Base-by-base conservation (phyloP, 495 filamentous ascomycete genomes). In the Neurospora tetraspora region DNA sequence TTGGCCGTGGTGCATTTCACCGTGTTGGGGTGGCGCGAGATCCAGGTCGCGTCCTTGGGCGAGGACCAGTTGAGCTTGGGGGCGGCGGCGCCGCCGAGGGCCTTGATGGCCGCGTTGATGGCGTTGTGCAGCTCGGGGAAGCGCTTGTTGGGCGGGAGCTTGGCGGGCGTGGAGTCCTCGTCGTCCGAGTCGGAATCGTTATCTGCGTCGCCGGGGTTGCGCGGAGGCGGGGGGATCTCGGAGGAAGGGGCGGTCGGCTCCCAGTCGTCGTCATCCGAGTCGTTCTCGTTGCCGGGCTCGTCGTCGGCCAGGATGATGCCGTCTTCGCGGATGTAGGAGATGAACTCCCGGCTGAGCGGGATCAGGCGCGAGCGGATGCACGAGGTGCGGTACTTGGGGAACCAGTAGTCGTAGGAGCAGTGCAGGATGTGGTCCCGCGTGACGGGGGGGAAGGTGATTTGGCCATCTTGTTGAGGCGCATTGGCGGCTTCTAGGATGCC, bases 61-160 rank as follows among this genome's bases (percentile, higher is more conserved):
- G 92, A 89, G 38, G 94, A 97, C 96, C 96, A 99, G 85, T 98
- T 97, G 34, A 99, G 85, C 78, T 99, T 99, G 3, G 96, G 96
- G 0, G 89, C 88, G 0, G 94, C 94, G 39, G 88, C 89, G 72
- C 96, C 95, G 39, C 92, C 93, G 0, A 98, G 86, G 71, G 92
- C 89, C 4, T 86, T 77, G 74, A 99, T 97, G 5, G 89, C 91
- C 18, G 85, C 79, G 80, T 90, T 91, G 78, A 99, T 91, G 69
- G 87, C 79, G 43, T 87, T 79, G 81, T 99, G 96, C 3, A 94
- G 87, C 23, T 92, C 90, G 8, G 86, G 87, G 76, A 89, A 89
- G 59, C 83, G 81, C 71, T 79, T 76, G 47, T 84, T 86, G 27
- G 81, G 83, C 39, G 79, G 84, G 39, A 78, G 76, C 59, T 73